Evolutionary conservation across 371 early-diverging fungal genomes (phyloP).

Genomic region (Mortierella sp.): DNA sequence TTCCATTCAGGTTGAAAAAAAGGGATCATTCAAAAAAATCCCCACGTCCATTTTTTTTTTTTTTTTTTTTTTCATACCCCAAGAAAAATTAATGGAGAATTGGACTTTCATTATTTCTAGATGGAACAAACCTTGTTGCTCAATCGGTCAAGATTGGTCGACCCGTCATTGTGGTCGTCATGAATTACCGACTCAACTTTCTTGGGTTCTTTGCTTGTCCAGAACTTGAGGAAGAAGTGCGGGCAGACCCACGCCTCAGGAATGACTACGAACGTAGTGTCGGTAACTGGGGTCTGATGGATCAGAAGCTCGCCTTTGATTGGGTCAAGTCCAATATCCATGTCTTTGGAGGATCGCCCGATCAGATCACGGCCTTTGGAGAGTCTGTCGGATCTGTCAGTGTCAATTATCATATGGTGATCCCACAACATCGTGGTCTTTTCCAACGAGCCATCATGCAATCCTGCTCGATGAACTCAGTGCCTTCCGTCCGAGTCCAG

Average conservation of each 20-base stretch:
- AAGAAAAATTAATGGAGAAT: neutral
- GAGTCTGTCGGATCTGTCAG: constrained; percentile 59
- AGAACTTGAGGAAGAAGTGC: constrained; percentile 33
- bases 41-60: too few species aligned
- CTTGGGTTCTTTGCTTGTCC: constrained; percentile 43
- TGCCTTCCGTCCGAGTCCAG: constrained; percentile 16
- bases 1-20: neutral
- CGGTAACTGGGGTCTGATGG: constrained; percentile 57
- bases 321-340: constrained; percentile 61
- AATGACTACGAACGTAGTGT: constrained; percentile 20
- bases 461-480: constrained; percentile 35
- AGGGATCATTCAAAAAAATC: too few species aligned
- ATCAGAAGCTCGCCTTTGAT: constrained; percentile 56
- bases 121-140: constrained; percentile 25
- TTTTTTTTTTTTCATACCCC: neutral
- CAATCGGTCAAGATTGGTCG: constrained; percentile 14
- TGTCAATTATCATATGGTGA: constrained; percentile 46
- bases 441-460: constrained; percentile 52
- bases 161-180: constrained; percentile 46
- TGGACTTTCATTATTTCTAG: constrained; percentile 8
- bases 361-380: constrained; percentile 57
- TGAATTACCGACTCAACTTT: constrained; percentile 48
- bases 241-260: constrained; percentile 8
- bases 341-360: constrained; percentile 59
- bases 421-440: constrained; percentile 28